Evolutionary conservation across 2,329 filamentous ascomycete species (phyloP).

Genomic region (Blumeria hordei): DNA sequence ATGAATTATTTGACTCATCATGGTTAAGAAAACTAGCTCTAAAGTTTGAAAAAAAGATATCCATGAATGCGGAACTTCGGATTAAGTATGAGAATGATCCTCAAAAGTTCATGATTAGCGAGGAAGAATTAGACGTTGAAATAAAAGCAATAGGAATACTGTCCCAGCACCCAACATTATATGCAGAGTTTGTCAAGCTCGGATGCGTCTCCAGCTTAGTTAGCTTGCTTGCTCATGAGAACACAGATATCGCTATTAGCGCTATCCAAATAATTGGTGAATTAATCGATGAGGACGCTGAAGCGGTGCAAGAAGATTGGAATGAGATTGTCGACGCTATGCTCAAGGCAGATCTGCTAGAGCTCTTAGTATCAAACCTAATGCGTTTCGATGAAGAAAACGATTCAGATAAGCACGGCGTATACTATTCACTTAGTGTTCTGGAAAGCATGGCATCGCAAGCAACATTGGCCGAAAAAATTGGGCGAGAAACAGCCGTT

Average conservation of each 20-base stretch:
- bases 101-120: conserved; percentile 58
- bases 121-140: conserved; percentile 73
- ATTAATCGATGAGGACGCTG: conserved; percentile 79
- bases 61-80: conserved; percentile 70
- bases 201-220: conserved; percentile 54
- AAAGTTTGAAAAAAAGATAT: conserved; percentile 75
- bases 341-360: conserved; percentile 45
- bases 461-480: conserved; percentile 38
- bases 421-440: conserved; percentile 66
- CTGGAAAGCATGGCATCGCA: conserved; percentile 70
- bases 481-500: conserved; percentile 44
- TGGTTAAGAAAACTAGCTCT: conserved; percentile 69
- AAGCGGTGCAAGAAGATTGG: conserved; percentile 62
- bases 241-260: conserved; percentile 86
- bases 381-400: conserved; percentile 50
- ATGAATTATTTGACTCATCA: conserved; percentile 56
- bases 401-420: conserved; percentile 55
- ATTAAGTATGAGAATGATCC: conserved; percentile 65
- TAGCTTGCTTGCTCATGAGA: conserved; percentile 71
- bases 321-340: conserved; percentile 44
- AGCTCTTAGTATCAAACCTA: conserved; percentile 55
- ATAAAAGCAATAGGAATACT: conserved; percentile 74
- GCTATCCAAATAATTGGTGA: conserved; percentile 76
- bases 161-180: conserved; percentile 65
- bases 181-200: conserved; percentile 53